Conservation (phyloP, 2,329 filamentous ascomycete species). For the Ilyonectria robusta region DNA sequence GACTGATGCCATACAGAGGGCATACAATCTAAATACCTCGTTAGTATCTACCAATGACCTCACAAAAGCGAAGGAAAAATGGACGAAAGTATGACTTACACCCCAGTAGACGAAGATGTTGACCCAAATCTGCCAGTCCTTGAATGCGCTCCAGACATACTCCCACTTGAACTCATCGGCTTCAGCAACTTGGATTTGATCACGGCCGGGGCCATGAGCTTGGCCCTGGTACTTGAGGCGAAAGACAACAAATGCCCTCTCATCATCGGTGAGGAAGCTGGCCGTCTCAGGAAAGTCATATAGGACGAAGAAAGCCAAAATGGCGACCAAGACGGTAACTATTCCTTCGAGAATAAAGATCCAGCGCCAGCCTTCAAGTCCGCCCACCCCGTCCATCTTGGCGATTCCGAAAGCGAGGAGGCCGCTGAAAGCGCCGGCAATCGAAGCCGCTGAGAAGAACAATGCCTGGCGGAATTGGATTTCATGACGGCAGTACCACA, state of each 20-base stretch:
- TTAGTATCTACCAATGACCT: background rate
- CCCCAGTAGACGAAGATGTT: slow-evolving; percentile 76
- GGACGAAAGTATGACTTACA: slow-evolving; percentile 57
- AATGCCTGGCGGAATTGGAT: slow-evolving; percentile 73
- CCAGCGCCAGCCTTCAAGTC: slow-evolving; percentile 73
- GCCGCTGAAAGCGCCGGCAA: slow-evolving; percentile 84
- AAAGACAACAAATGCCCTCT: slow-evolving; percentile 78
- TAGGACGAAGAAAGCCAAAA: slow-evolving; percentile 78
- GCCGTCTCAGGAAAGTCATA: slow-evolving; percentile 88
- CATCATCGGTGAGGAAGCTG: slow-evolving; percentile 78
- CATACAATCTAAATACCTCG: slow-evolving; percentile 60
- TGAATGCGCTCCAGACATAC: slow-evolving; percentile 80
- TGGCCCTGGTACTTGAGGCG: slow-evolving; percentile 77
- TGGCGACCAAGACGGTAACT: slow-evolving; percentile 76
- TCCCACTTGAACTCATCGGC: slow-evolving; percentile 82
- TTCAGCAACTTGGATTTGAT: slow-evolving; percentile 63
- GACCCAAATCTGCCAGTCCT: slow-evolving; percentile 84
- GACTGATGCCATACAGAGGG: slow-evolving; percentile 69
- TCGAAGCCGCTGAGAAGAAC: slow-evolving; percentile 86
- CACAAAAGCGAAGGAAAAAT: background rate
- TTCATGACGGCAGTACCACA: slow-evolving; percentile 72
- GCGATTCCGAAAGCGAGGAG: slow-evolving; percentile 79
- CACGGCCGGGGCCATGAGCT: slow-evolving; percentile 31
- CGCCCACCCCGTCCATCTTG: slow-evolving; percentile 77
- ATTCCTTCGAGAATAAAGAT: slow-evolving; percentile 81